Conservation (phyloP, 1,284 basidiomycete species). For the Pseudozyma thailandica region DNA sequence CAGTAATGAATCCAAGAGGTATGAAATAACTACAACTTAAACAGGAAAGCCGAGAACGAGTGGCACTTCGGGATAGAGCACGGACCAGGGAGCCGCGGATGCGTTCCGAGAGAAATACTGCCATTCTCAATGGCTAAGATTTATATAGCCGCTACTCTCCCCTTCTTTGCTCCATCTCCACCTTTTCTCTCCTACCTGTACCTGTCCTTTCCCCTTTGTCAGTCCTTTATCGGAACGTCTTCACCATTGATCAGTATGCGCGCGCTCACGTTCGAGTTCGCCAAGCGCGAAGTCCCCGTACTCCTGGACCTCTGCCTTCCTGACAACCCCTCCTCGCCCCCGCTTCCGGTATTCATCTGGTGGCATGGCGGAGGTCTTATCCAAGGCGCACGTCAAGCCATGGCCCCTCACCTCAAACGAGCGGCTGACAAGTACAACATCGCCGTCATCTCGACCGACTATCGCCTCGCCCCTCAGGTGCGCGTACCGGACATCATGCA, state of each 20-base stretch:
- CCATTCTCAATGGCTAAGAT: too few species aligned
- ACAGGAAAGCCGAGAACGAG: too few species aligned
- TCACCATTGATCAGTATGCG: constrained; percentile 30
- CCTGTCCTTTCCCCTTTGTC: too few species aligned
- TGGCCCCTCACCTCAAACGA: constrained; percentile 45
- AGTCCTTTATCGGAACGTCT: too few species aligned
- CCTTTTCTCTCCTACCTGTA: too few species aligned
- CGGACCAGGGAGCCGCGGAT: too few species aligned
- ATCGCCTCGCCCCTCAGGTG: constrained; percentile 49
- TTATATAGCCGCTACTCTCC: too few species aligned
- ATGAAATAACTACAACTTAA: too few species aligned
- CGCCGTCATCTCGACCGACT: constrained; percentile 50
- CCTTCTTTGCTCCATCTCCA: too few species aligned
- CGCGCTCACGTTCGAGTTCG: constrained; percentile 38
- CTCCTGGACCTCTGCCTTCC: constrained; percentile 46
- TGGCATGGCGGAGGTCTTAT: constrained; percentile 53
- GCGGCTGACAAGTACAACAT: constrained; percentile 47
- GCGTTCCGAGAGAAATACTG: too few species aligned
- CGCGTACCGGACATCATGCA: constrained; percentile 44
- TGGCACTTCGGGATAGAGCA: too few species aligned
- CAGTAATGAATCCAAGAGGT: too few species aligned
- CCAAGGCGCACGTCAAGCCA: constrained; percentile 40
- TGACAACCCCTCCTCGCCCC: constrained; percentile 15
- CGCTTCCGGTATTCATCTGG: constrained; percentile 48
- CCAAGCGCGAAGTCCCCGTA: constrained; percentile 35